Evolutionary conservation across 2,329 filamentous ascomycete genomes (phyloP).

Genomic region (Xylariaceae sp.): DNA sequence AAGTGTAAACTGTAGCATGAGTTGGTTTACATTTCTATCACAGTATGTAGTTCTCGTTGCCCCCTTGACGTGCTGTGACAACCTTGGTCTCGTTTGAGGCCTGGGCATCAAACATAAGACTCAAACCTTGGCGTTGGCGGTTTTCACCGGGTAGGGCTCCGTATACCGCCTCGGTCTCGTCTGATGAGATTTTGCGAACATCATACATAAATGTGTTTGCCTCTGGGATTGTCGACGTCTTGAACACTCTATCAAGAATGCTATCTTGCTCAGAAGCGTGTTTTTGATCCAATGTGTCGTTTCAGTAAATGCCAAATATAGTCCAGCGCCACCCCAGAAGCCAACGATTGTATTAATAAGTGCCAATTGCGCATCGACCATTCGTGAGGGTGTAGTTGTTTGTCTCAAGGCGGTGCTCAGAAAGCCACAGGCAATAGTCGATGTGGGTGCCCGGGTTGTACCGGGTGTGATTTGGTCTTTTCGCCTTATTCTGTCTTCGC

Average conservation of each 20-base stretch:
- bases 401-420: background rate
- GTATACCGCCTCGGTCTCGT: too few species aligned
- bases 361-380: slow-evolving; percentile 42
- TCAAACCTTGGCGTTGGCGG: too few species aligned
- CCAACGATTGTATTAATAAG: slow-evolving; percentile 45
- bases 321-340: slow-evolving; percentile 46
- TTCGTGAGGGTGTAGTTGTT: slow-evolving; percentile 31
- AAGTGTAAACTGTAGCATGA: too few species aligned
- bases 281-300: slow-evolving; percentile 36
- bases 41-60: too few species aligned
- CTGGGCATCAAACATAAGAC: too few species aligned
- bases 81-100: too few species aligned
- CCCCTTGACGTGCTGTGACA: too few species aligned
- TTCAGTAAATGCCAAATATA: slow-evolving; percentile 48
- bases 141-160: too few species aligned
- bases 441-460: background rate
- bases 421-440: background rate
- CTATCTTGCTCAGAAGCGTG: slow-evolving; percentile 4
- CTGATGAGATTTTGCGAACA: too few species aligned
- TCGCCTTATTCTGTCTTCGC: slow-evolving; percentile 32
- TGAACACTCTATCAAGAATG: background rate
- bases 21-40: too few species aligned
- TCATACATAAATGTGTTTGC: too few species aligned
- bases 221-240: background rate
- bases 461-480: background rate